Percentiles rank a stretch among this genome's conserved stretches.
phyloP scores from a whole-genome alignment of 768 basidiomycete genomes.

The Coprinopsis sp. region DNA sequence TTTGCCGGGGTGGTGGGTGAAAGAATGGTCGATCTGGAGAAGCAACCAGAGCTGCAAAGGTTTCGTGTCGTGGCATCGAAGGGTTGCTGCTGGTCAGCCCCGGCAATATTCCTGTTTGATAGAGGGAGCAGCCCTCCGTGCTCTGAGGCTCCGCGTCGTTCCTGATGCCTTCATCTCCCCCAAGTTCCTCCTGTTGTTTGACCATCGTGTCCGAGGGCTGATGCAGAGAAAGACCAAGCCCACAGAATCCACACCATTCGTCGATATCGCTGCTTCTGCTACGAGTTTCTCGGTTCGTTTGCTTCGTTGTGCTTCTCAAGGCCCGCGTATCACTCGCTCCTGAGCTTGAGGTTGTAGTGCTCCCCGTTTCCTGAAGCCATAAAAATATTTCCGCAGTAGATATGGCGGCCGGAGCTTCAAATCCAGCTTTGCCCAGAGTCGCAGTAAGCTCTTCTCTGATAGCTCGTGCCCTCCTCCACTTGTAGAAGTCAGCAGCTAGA shows the following conservation, averaged over 20 bases:
- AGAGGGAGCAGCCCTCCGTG: background rate
- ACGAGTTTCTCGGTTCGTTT: background rate
- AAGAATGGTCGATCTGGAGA: background rate
- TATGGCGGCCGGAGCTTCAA: constrained; percentile 18
- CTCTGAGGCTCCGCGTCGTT: background rate
- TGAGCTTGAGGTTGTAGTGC: background rate
- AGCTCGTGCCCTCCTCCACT: constrained; percentile 48
- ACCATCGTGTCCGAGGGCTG: constrained; percentile 16
- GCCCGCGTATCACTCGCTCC: background rate
- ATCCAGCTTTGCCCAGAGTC: constrained; percentile 1
- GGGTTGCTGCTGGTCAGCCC: no score
- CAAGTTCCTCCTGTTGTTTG: constrained; percentile 1
- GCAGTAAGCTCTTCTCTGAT: constrained; percentile 37
- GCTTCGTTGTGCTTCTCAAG: background rate
- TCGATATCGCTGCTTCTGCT: background rate
- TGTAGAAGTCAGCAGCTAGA: constrained; percentile 1
- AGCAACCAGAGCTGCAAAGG: no score
- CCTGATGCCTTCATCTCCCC: background rate
- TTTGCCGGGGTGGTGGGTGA: background rate
- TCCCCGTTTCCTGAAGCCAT: constrained; percentile 40
- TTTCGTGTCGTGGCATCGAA: no score
- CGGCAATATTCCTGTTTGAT: no score
- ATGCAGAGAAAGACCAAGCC: constrained; percentile 16
- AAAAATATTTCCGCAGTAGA: constrained; percentile 40
- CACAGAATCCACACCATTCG: constrained; percentile 19